Percentiles rank a stretch among this genome's conserved stretches.
Conservation (phyloP, 148 eudicot species). For the Persicaria tinctoria region DNA sequence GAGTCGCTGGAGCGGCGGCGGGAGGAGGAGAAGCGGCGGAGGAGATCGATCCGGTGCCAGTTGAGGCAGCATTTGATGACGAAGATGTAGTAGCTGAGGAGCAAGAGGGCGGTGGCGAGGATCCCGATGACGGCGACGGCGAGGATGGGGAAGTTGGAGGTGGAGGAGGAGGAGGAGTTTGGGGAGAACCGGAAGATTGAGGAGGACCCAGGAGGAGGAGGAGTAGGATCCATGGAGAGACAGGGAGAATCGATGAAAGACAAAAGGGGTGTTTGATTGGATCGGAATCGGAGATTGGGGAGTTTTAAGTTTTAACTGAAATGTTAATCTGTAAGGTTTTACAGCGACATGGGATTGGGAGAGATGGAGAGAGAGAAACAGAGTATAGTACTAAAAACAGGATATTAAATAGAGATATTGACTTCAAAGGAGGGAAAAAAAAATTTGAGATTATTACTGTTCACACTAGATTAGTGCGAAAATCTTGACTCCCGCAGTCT, state of each 20-base stretch:
- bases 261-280: not conserved
- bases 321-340: not conserved
- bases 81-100: constrained; percentile 65
- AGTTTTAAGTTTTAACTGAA: not conserved
- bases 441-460: not conserved
- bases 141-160: constrained; percentile 55
- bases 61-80: constrained; percentile 79
- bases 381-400: no score
- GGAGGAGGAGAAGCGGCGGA: constrained; percentile 33
- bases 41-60: constrained; percentile 51
- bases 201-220: not conserved
- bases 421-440: no score
- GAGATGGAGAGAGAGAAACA: not conserved
- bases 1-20: constrained; percentile 25
- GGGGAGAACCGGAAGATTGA: not conserved
- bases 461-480: not conserved
- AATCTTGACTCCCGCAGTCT: not conserved
- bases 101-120: constrained; percentile 54
- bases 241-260: not conserved
- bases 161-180: not conserved
- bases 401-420: no score
- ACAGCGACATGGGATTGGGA: not conserved
- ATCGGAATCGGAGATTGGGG: not conserved
- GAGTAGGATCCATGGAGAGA: constrained; percentile 7
- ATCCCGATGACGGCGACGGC: constrained; percentile 75